Percentiles rank a stretch among this genome's conserved stretches.
Conservation (phyloP, 352 stramenopile species). For the Phytophthora fragariae region DNA sequence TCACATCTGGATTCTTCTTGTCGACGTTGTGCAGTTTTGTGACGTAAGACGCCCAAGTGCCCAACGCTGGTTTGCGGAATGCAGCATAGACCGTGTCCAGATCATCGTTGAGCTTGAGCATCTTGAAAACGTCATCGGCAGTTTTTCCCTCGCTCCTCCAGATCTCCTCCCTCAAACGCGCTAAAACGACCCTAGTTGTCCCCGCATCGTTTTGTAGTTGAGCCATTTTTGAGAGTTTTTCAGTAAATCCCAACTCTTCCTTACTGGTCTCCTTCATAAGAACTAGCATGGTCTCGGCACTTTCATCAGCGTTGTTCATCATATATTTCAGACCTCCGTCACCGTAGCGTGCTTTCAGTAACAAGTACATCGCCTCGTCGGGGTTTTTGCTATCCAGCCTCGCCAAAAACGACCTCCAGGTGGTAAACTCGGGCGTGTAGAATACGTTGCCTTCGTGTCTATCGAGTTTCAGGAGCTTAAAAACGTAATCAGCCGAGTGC, state of each 20-base stretch:
- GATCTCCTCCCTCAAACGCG: not conserved
- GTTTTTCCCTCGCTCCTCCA: constrained; percentile 10
- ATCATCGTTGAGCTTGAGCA: not conserved
- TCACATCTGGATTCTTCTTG: not conserved
- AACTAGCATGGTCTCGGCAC: too few relatives aligned
- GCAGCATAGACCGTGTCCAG: not conserved
- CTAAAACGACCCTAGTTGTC: not conserved
- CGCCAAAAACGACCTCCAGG: not conserved
- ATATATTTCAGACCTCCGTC: too few relatives aligned
- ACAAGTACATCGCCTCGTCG: not conserved
- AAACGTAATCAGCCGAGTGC: not conserved
- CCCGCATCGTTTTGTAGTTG: not conserved
- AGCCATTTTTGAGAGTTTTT: not conserved
- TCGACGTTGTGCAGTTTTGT: not conserved
- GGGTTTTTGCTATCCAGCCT: not conserved
- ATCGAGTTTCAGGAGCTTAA: constrained; percentile 14
- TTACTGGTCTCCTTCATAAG: not conserved
- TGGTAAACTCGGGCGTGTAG: not conserved
- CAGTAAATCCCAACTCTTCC: not conserved
- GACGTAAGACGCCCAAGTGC: not conserved
- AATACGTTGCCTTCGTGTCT: not conserved
- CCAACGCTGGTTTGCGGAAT: constrained; percentile 1
- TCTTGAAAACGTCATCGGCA: constrained; percentile 4
- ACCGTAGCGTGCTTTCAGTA: too few relatives aligned
- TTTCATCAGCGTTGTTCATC: too few relatives aligned